phyloP scores from a whole-genome alignment of 1,284 basidiomycete species.

The Anthracocystis panici-leucophaei region DNA sequence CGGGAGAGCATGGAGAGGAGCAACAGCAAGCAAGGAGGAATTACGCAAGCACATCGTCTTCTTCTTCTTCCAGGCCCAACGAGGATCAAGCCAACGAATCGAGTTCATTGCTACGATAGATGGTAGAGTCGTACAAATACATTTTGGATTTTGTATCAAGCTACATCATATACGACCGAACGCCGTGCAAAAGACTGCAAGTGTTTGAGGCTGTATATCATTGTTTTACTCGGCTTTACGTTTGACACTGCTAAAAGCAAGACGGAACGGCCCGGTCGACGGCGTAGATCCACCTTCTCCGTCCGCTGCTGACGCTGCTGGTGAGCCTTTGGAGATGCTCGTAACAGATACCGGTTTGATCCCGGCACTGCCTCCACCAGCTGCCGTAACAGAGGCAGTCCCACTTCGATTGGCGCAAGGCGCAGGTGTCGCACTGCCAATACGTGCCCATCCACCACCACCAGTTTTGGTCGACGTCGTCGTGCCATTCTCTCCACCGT shows the following conservation, averaged over 20 bases:
- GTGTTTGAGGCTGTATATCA: not conserved
- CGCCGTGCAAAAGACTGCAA: not conserved
- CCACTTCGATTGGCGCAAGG: not conserved
- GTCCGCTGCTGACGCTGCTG: conserved; percentile 2
- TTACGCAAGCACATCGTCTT: conserved; percentile 12
- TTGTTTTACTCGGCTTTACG: conserved; percentile 26
- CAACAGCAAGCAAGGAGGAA: not conserved
- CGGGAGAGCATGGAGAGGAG: not conserved
- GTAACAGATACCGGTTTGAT: conserved; percentile 18
- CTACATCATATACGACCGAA: not conserved
- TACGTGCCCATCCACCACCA: conserved; percentile 44
- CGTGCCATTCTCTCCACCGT: conserved; percentile 12
- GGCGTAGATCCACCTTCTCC: conserved; percentile 1
- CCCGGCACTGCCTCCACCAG: conserved; percentile 1
- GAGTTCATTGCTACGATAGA: conserved; percentile 18
- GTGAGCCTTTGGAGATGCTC: conserved; percentile 4
- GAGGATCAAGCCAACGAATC: not conserved
- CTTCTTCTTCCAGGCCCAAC: conserved; percentile 3
- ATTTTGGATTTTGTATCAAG: not conserved
- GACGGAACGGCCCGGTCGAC: conserved; percentile 17
- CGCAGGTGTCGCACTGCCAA: conserved; percentile 46
- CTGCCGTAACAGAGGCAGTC: not conserved
- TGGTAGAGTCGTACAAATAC: conserved; percentile 2
- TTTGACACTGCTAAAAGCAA: conserved; percentile 31
- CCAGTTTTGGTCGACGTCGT: conserved; percentile 20